Conservation (phyloP, 331 rosid species). For the Stylosanthes scabra region DNA sequence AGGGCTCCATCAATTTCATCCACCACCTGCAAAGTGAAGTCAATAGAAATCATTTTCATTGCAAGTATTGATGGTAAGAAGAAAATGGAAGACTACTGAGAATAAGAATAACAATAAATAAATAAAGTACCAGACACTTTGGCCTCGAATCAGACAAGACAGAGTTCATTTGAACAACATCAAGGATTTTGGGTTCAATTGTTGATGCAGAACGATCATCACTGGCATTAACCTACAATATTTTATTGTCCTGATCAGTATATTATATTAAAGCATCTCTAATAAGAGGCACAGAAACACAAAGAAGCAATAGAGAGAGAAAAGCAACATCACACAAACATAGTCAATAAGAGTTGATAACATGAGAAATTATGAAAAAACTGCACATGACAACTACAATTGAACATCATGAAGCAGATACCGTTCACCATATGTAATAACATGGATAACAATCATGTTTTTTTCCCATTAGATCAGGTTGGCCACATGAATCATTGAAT, state of each 20-base stretch:
- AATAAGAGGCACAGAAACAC: neutral
- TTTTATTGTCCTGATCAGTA: slow-evolving; percentile 34
- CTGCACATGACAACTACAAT: slow-evolving; percentile 12
- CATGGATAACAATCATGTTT: neutral
- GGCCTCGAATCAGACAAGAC: slow-evolving; percentile 73
- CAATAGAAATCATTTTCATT: slow-evolving; percentile 10
- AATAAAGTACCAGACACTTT: slow-evolving; percentile 79
- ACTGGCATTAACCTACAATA: slow-evolving; percentile 88
- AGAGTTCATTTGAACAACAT: slow-evolving; percentile 87
- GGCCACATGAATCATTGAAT: neutral
- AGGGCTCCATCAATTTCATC: slow-evolving; percentile 99
- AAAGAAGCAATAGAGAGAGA: slow-evolving; percentile 24
- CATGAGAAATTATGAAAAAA: neutral
- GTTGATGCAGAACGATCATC: slow-evolving; percentile 90
- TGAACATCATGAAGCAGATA: slow-evolving; percentile 21
- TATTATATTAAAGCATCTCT: neutral
- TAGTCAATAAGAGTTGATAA: neutral
- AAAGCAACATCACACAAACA: slow-evolving; percentile 27
- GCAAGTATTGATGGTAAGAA: slow-evolving; percentile 23
- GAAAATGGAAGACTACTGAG: slow-evolving; percentile 7
- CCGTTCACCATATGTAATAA: slow-evolving; percentile 7
- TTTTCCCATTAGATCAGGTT: neutral
- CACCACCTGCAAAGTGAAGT: slow-evolving; percentile 63
- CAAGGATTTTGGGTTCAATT: slow-evolving; percentile 86
- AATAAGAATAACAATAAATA: neutral